Evolutionary conservation across 1,284 basidiomycete species (phyloP).

Genomic region (Ustilago loliicola): DNA sequence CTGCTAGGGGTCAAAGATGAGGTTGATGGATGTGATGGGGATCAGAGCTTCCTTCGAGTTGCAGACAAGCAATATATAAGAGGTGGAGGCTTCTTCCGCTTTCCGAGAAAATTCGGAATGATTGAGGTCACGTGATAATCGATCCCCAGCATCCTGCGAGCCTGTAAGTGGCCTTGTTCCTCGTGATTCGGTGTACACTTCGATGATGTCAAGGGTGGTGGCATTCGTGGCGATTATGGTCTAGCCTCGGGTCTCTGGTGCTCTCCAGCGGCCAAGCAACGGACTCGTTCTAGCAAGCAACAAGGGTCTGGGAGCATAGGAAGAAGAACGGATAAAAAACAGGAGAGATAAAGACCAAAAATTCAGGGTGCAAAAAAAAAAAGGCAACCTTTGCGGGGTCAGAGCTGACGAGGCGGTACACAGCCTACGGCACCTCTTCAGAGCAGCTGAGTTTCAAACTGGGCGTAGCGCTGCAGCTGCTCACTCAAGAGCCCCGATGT

Average conservation of each 20-base stretch:
- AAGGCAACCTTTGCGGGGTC: neutral
- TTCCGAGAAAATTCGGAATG: conserved; percentile 11
- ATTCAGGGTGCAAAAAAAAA: neutral
- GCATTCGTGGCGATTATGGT: no score
- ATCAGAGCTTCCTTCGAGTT: neutral
- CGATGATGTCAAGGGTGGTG: no score
- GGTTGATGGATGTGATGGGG: neutral
- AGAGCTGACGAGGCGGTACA: neutral
- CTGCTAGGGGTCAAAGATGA: neutral
- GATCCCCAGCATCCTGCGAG: neutral
- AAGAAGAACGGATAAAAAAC: neutral
- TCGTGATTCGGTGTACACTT: no score
- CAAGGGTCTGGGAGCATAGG: neutral
- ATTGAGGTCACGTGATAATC: neutral
- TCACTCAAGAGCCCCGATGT: neutral
- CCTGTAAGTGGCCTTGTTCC: no score
- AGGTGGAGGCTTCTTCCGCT: conserved; percentile 5
- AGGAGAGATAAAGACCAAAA: neutral
- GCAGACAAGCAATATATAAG: neutral
- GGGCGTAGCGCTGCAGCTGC: conserved; percentile 8
- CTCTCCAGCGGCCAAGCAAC: no score
- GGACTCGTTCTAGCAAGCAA: neutral
- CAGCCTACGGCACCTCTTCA: neutral
- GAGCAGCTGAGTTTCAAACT: conserved; percentile 4
- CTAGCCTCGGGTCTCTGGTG: no score